A percentile compares a stretch with the other conserved stretches of the same genome.
phyloP scores from a whole-genome alignment of 768 basidiomycete species.

The Trametes cingulata region DNA sequence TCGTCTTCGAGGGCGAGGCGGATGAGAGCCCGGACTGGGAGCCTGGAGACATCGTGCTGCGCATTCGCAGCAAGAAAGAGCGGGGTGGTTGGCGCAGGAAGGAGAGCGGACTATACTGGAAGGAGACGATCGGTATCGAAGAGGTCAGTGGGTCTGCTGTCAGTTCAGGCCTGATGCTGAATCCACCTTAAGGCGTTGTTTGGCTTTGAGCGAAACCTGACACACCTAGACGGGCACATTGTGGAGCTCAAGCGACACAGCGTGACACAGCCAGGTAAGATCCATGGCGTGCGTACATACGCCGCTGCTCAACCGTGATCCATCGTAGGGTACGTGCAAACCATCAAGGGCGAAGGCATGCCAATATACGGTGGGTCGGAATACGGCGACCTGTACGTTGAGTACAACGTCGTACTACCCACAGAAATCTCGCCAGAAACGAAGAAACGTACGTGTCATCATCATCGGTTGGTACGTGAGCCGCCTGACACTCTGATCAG shows the following conservation, averaged over 20 bases:
- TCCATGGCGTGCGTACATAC: neutral
- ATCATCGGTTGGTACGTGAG: neutral
- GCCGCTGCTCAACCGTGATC: neutral
- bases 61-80: conserved; percentile 76
- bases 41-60: conserved; percentile 87
- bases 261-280: conserved; percentile 88
- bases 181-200: conserved; percentile 73
- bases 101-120: conserved; percentile 89
- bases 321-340: conserved; percentile 77
- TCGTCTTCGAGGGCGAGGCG: conserved; percentile 93
- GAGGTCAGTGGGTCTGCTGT: conserved; percentile 60
- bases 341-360: conserved; percentile 88
- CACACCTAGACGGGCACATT: conserved; percentile 86
- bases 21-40: conserved; percentile 98
- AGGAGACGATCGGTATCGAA: conserved; percentile 85
- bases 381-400: conserved; percentile 85
- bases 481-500: conserved; percentile 35
- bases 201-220: conserved; percentile 91
- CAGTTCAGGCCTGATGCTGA: conserved; percentile 2
- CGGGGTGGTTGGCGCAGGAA: conserved; percentile 87
- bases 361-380: conserved; percentile 58
- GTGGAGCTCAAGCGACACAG: conserved; percentile 69
- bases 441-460: conserved; percentile 67
- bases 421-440: conserved; percentile 64
- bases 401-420: conserved; percentile 92